A percentile compares a stretch with the other conserved stretches of the same genome.
Evolutionary conservation across 2,329 filamentous ascomycete genomes (phyloP).

Genomic region (Zasmidium citrigriseum): DNA sequence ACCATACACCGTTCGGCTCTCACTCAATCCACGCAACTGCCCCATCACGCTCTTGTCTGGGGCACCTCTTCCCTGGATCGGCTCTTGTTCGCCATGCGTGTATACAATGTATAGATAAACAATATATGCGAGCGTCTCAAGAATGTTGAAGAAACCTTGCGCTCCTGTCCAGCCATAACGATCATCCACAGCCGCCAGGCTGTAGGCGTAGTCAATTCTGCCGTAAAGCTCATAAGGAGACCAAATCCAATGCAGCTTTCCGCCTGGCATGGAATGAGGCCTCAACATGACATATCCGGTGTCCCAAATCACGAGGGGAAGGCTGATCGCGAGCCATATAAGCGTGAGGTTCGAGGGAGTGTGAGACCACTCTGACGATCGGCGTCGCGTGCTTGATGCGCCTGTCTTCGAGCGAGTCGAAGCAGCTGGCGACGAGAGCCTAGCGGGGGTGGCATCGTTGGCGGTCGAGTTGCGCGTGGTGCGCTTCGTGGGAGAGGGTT

Average conservation of each 20-base stretch:
- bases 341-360: conserved; percentile 62
- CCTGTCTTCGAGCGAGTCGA: conserved; percentile 41
- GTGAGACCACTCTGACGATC: conserved; percentile 53
- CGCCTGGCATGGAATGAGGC: conserved; percentile 79
- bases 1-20: conserved; percentile 55
- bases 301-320: conserved; percentile 83
- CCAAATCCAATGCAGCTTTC: conserved; percentile 70
- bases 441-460: conserved; percentile 3
- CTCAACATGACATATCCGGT: conserved; percentile 75
- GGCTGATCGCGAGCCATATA: conserved; percentile 71
- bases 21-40: conserved; percentile 49
- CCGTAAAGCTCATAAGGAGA: conserved; percentile 80
- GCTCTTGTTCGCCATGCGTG: conserved; percentile 40
- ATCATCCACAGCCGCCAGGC: conserved; percentile 68
- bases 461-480: conserved; percentile 20
- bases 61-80: conserved; percentile 38
- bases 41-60: conserved; percentile 44
- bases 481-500: conserved; percentile 26
- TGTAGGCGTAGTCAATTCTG: conserved; percentile 77
- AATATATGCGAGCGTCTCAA: conserved; percentile 68
- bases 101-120: conserved; percentile 61
- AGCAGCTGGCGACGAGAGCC: conserved; percentile 6
- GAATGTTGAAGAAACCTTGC: conserved; percentile 67
- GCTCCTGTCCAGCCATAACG: conserved; percentile 75
- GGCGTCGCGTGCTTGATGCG: conserved; percentile 3